A percentile compares a stretch with the other conserved stretches of the same genome.
These are phyloP conservation scores for Fagus sylvatica DNA, from an alignment of 306 rosid genomes.

Conservation along the genomic window DNA sequence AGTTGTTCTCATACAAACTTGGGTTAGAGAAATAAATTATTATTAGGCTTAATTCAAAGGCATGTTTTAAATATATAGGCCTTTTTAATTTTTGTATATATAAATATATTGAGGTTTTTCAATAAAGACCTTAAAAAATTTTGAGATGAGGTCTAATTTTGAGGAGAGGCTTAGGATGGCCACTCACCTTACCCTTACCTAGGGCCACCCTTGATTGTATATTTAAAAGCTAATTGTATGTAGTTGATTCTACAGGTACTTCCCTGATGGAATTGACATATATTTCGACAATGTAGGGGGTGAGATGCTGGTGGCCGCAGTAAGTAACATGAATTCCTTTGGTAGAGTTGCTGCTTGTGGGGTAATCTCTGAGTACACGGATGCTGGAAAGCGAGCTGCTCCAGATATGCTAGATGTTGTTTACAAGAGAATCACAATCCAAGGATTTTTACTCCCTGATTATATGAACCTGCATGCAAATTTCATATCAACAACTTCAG, in stretches of 20 bases:
- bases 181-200: too few relatives aligned
- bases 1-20: too few relatives aligned
- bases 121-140: too few relatives aligned
- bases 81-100: too few relatives aligned
- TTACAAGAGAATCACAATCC: slow-evolving; percentile 60
- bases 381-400: slow-evolving; percentile 38
- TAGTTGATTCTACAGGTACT: slow-evolving; percentile 39
- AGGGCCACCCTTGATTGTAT: too few relatives aligned
- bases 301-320: slow-evolving; percentile 69
- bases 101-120: too few relatives aligned
- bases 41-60: too few relatives aligned
- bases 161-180: too few relatives aligned
- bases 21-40: too few relatives aligned
- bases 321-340: slow-evolving; percentile 54
- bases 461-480: slow-evolving; percentile 34
- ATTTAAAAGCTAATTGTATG: not conserved
- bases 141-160: too few relatives aligned
- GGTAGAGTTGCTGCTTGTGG: slow-evolving; percentile 78
- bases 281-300: slow-evolving; percentile 85
- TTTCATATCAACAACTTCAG: slow-evolving; percentile 38
- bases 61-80: too few relatives aligned
- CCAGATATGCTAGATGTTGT: slow-evolving; percentile 56
- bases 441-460: slow-evolving; percentile 59
- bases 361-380: slow-evolving; percentile 58
- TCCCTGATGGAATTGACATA: slow-evolving; percentile 75